Percentiles rank a stretch among this genome's conserved stretches.
Conservation (phyloP, 352 stramenopile species). For the Labyrinthula sp. region DNA sequence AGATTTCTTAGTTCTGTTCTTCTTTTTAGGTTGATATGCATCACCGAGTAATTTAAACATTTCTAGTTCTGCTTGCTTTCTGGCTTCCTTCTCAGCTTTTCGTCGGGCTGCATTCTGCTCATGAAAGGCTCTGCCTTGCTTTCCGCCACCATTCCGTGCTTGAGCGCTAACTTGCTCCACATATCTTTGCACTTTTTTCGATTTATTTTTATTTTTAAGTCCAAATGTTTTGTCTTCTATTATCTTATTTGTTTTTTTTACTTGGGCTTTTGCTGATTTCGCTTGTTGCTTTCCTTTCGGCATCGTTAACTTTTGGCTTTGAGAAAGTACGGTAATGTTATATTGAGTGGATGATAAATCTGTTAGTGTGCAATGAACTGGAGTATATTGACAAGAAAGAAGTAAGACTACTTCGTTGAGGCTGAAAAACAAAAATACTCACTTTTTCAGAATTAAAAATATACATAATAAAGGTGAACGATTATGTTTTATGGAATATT, state of each 20-base stretch:
- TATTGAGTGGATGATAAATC: no score
- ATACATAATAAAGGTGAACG: no score
- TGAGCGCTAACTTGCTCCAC: slow-evolving; percentile 46
- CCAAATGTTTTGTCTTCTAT: slow-evolving; percentile 98
- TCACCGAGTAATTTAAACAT: slow-evolving; percentile 44
- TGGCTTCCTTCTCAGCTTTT: slow-evolving; percentile 52
- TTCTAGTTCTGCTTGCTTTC: slow-evolving; percentile 39
- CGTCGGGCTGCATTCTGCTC: slow-evolving; percentile 39
- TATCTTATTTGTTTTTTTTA: slow-evolving; percentile 69
- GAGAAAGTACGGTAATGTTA: no score
- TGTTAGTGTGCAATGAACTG: no score
- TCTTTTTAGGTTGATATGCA: slow-evolving; percentile 36
- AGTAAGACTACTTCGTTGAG: no score
- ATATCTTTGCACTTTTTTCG: slow-evolving; percentile 76
- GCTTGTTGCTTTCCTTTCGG: slow-evolving; percentile 20
- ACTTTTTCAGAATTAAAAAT: no score
- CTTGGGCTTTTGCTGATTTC: slow-evolving; percentile 49
- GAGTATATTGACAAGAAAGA: no score
- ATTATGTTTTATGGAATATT: no score
- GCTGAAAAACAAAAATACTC: no score
- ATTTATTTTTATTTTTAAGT: slow-evolving; percentile 99
- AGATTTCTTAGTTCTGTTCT: slow-evolving; percentile 34
- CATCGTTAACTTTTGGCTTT: no score
- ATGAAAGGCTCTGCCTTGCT: slow-evolving; percentile 37
- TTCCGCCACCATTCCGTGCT: slow-evolving; percentile 35